phyloP scores from a whole-genome alignment of 1,284 basidiomycete genomes.

The Calocybe gambosa region DNA sequence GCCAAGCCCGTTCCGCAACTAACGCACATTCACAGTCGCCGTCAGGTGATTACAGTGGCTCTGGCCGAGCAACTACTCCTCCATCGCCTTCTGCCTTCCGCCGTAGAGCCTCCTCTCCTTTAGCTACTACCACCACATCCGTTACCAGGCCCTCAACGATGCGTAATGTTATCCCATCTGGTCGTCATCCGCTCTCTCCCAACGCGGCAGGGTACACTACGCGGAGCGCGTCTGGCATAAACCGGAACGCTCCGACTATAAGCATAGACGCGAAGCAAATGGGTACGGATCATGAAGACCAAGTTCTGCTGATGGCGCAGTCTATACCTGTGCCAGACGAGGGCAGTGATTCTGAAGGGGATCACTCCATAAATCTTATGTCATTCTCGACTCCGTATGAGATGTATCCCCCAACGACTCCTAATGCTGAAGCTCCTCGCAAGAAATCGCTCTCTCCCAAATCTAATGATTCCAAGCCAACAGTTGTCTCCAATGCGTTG shows the following conservation, averaged over 20 bases:
- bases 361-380: constrained; percentile 53
- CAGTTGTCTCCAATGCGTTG: constrained; percentile 45
- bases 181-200: constrained; percentile 42
- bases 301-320: constrained; percentile 57
- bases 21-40: constrained; percentile 34
- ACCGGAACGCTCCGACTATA: constrained; percentile 19
- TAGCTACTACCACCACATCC: constrained; percentile 29
- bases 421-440: constrained; percentile 19
- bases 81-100: constrained; percentile 37
- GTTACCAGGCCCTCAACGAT: constrained; percentile 32
- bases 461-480: constrained; percentile 45
- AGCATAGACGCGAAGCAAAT: constrained; percentile 34
- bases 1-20: constrained; percentile 34
- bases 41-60: constrained; percentile 31
- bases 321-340: constrained; percentile 67
- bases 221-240: constrained; percentile 18
- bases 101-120: constrained; percentile 49
- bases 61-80: constrained; percentile 40
- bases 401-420: constrained; percentile 32
- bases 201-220: constrained; percentile 28
- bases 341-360: constrained; percentile 61
- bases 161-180: constrained; percentile 41
- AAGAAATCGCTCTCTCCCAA: constrained; percentile 44
- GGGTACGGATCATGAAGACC: constrained; percentile 44
- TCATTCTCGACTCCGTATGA: constrained; percentile 69